Conservation (phyloP, 208 protist genomes). For the Acanthamoeba divionensis region DNA sequence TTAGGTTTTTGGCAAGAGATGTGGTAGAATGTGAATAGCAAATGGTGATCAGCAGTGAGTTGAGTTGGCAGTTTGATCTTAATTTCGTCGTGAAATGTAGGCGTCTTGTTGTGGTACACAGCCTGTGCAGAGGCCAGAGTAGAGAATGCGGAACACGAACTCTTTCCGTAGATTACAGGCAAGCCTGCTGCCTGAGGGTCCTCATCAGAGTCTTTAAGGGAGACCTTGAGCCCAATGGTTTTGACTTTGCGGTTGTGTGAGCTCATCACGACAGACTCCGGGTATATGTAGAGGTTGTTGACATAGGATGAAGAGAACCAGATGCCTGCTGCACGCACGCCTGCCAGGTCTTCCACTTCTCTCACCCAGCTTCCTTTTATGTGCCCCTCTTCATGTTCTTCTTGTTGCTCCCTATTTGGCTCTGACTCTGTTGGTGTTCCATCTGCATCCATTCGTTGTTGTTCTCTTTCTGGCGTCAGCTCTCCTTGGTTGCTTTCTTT, state of each 20-base stretch:
- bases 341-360: conserved; percentile 2
- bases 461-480: too few relatives aligned
- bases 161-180: background rate
- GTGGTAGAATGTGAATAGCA: conserved; percentile 76
- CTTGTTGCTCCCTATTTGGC: too few relatives aligned
- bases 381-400: background rate
- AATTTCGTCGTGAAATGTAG: conserved; percentile 59
- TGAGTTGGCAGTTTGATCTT: conserved; percentile 66
- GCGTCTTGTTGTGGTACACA: conserved; percentile 38
- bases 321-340: background rate
- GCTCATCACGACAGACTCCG: conserved; percentile 22
- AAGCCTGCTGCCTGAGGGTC: background rate
- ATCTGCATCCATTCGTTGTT: too few relatives aligned
- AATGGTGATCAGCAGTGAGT: conserved; percentile 55
- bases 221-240: conserved; percentile 13
- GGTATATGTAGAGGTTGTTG: conserved; percentile 56
- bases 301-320: conserved; percentile 13
- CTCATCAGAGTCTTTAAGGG: background rate
- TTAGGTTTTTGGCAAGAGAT: conserved; percentile 45
- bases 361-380: conserved; percentile 7
- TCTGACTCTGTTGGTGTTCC: too few relatives aligned
- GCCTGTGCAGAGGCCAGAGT: background rate
- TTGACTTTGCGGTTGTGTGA: conserved; percentile 51
- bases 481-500: too few relatives aligned
- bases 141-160: background rate